These are phyloP conservation scores for Sclerotinia glacialis DNA, from an alignment of 2,329 filamentous ascomycete species.

Conservation along the genomic window DNA sequence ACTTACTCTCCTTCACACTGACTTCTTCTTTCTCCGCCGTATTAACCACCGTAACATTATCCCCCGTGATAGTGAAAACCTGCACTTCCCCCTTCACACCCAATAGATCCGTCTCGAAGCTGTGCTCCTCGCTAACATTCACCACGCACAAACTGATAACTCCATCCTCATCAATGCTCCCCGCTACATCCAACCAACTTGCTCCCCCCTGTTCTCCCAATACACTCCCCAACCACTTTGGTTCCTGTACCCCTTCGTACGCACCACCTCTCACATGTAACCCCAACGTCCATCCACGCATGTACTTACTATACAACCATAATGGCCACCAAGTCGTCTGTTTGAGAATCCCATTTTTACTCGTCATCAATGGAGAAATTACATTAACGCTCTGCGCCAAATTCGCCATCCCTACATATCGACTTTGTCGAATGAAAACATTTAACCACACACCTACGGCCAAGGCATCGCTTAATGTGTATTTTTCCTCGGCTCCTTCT, in stretches of 20 bases:
- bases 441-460: conserved; percentile 63
- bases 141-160: conserved; percentile 67
- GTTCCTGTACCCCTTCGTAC: conserved; percentile 66
- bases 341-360: conserved; percentile 53
- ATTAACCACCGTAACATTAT: conserved; percentile 58
- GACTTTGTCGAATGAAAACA: conserved; percentile 61
- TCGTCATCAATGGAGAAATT: conserved; percentile 66
- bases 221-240: conserved; percentile 61
- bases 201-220: conserved; percentile 55
- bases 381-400: conserved; percentile 67
- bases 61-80: conserved; percentile 62
- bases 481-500: conserved; percentile 59
- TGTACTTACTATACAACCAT: conserved; percentile 61
- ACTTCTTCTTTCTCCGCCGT: conserved; percentile 62
- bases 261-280: conserved; percentile 60
- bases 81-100: conserved; percentile 55
- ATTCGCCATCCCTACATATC: conserved; percentile 63
- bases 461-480: conserved; percentile 62
- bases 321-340: conserved; percentile 66
- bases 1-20: conserved; percentile 56
- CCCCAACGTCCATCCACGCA: conserved; percentile 69
- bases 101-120: conserved; percentile 57
- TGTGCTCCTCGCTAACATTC: conserved; percentile 63
- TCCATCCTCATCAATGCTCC: conserved; percentile 56
- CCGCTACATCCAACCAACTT: conserved; percentile 68